phyloP scores from a whole-genome alignment of 306 rosid species.

The Benincasa hispida region DNA sequence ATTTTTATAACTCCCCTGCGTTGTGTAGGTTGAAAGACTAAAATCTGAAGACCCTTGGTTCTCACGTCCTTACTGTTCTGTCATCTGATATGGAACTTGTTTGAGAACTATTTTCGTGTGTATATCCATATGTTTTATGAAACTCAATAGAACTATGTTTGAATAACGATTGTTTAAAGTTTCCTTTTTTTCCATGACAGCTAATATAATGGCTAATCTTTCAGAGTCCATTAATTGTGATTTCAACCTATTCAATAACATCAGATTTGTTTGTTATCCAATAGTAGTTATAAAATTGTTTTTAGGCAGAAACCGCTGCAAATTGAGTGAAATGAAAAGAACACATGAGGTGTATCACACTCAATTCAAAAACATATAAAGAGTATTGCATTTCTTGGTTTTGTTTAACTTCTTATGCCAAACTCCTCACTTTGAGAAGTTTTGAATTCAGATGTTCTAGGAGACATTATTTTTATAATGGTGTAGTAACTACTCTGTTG shows the following conservation, averaged over 20 bases:
- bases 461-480: not conserved
- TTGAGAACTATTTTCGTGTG: not conserved
- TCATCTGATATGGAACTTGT: not conserved
- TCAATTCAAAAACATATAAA: not conserved
- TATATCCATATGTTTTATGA: not conserved
- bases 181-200: not conserved
- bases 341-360: not conserved
- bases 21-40: not conserved
- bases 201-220: not conserved
- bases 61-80: not conserved
- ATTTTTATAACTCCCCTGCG: not conserved
- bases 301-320: not conserved
- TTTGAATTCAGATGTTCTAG: not conserved
- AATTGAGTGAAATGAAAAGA: not conserved
- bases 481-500: conserved; percentile 1
- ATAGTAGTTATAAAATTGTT: not conserved
- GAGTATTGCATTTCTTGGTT: not conserved
- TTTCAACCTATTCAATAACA: not conserved
- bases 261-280: not conserved
- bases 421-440: not conserved
- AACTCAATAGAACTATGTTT: not conserved
- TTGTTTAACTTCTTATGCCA: not conserved
- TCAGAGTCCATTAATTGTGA: not conserved
- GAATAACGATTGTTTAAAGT: not conserved
- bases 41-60: not conserved